Percentiles rank a stretch among this genome's conserved stretches.
These are phyloP conservation scores for Dactylonectria macrodidyma DNA, from an alignment of 2,329 filamentous ascomycete genomes.

Conservation along the genomic window DNA sequence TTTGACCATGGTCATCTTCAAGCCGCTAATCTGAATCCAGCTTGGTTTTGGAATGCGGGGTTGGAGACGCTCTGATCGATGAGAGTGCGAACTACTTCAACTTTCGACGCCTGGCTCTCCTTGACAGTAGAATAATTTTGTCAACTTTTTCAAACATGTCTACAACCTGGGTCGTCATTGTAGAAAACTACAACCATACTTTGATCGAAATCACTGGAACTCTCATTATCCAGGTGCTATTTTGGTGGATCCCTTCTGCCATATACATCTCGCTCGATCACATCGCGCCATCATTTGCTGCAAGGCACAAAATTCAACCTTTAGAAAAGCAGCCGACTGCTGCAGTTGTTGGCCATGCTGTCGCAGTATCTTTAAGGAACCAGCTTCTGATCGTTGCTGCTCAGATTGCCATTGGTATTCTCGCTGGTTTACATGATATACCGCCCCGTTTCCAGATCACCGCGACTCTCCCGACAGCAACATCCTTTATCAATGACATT, in stretches of 20 bases:
- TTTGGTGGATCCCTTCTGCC: conserved; percentile 62
- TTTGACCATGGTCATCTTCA: background rate
- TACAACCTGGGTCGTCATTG: background rate
- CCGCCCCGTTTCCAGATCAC: conserved; percentile 58
- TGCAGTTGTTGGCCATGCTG: conserved; percentile 61
- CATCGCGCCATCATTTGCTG: conserved; percentile 63
- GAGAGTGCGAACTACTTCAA: background rate
- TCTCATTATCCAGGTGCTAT: conserved; percentile 57
- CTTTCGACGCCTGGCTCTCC: background rate
- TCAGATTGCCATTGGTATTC: conserved; percentile 41
- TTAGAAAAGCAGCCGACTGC: conserved; percentile 63
- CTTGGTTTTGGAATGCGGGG: background rate
- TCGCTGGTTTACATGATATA: conserved; percentile 24
- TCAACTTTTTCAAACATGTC: background rate
- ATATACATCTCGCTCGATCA: conserved; percentile 61
- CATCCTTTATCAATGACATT: conserved; percentile 59
- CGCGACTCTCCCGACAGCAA: conserved; percentile 52
- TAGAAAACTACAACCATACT: background rate
- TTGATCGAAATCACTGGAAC: conserved; percentile 59
- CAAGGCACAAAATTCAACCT: conserved; percentile 68
- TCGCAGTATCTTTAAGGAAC: conserved; percentile 62
- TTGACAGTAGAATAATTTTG: background rate
- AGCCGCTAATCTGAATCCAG: background rate
- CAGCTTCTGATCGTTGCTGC: conserved; percentile 59
- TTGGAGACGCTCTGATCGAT: background rate